Evolutionary conservation across 257 asterid species (phyloP).

Genomic region (Ehretia macrophylla): DNA sequence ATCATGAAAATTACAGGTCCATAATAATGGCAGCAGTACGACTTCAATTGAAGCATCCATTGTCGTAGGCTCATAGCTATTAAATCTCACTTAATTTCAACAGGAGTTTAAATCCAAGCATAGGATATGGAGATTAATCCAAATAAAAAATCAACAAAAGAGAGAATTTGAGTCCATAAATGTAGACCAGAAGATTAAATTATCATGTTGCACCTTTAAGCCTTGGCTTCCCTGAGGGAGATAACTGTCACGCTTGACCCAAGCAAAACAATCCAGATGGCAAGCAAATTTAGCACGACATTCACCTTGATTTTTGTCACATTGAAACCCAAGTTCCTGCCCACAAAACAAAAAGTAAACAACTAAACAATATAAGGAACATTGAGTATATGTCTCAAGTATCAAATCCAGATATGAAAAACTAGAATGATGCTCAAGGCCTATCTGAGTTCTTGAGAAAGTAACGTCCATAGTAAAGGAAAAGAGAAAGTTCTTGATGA

Average conservation of each 20-base stretch:
- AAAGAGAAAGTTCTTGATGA: slow-evolving; percentile 3
- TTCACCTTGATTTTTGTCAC: slow-evolving; percentile 92
- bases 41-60: too few relatives aligned
- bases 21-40: too few relatives aligned
- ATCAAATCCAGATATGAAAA: slow-evolving; percentile 5
- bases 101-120: too few relatives aligned
- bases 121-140: neutral
- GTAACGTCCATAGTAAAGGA: neutral
- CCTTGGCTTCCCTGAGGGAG: slow-evolving; percentile 99
- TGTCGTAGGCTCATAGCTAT: too few relatives aligned
- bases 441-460: neutral
- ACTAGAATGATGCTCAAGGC: neutral
- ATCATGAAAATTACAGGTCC: too few relatives aligned
- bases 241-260: slow-evolving; percentile 99
- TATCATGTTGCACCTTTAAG: slow-evolving; percentile 58
- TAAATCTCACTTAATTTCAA: too few relatives aligned
- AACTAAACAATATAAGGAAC: slow-evolving; percentile 5
- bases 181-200: neutral
- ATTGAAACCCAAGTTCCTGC: slow-evolving; percentile 95
- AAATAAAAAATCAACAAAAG: slow-evolving; percentile 15
- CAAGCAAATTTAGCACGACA: slow-evolving; percentile 98
- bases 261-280: slow-evolving; percentile 96
- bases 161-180: neutral
- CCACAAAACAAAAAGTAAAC: slow-evolving; percentile 19
- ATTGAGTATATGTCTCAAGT: neutral